Evolutionary conservation across 2,329 filamentous ascomycete species (phyloP).

Genomic region (Fusarium sp.): DNA sequence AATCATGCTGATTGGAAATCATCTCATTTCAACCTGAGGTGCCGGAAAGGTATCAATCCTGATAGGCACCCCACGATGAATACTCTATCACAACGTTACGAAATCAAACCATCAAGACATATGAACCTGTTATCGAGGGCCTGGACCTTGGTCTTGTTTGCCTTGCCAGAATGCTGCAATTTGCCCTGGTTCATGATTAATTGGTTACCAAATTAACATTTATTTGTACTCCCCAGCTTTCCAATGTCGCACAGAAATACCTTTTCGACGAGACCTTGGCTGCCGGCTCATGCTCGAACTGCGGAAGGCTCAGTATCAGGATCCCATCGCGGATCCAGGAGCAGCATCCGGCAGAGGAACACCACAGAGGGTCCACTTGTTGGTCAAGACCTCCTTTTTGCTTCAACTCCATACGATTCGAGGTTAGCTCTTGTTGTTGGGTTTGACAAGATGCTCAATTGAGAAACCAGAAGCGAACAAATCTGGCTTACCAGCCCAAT

Average conservation of each 20-base stretch:
- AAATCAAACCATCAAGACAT: background rate
- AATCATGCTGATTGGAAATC: background rate
- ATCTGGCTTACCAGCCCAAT: slow-evolving; percentile 42
- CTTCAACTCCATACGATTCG: slow-evolving; percentile 6
- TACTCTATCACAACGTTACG: background rate
- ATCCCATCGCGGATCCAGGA: slow-evolving; percentile 26
- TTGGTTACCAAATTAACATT: slow-evolving; percentile 38
- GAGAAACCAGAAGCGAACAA: slow-evolving; percentile 54
- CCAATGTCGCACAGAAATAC: slow-evolving; percentile 26
- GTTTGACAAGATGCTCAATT: slow-evolving; percentile 43
- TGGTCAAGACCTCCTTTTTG: slow-evolving; percentile 17
- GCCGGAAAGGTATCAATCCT: no score
- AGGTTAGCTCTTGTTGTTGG: slow-evolving; percentile 13
- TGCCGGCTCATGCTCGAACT: background rate
- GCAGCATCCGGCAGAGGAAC: slow-evolving; percentile 28
- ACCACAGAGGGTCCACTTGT: slow-evolving; percentile 26
- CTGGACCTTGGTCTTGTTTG: background rate
- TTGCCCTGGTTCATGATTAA: slow-evolving; percentile 10
- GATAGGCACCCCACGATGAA: background rate
- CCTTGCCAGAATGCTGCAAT: background rate
- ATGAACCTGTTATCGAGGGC: background rate
- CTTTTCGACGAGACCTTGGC: background rate
- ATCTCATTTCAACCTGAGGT: background rate
- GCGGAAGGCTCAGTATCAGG: background rate
- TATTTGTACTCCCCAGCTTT: slow-evolving; percentile 22